A percentile compares a stretch with the other conserved stretches of the same genome.
phyloP scores from a whole-genome alignment of 805 yeast species.

The Yueomyces sinensis region DNA sequence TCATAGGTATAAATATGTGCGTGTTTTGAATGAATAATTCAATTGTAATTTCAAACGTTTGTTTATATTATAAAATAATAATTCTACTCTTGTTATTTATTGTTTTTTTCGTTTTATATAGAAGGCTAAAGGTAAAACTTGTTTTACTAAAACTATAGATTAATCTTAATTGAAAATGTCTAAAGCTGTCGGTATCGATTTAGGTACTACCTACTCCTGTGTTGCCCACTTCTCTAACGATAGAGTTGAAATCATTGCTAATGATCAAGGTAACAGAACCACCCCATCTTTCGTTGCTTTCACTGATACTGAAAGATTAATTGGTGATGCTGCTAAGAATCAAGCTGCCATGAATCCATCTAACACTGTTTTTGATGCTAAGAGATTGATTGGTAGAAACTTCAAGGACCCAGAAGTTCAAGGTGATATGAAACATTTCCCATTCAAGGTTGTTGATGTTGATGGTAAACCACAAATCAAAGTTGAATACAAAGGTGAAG shows the following conservation, averaged over 20 bases:
- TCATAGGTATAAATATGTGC: not conserved
- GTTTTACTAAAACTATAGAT: not conserved
- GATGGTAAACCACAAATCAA: constrained; percentile 78
- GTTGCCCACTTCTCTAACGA: constrained; percentile 81
- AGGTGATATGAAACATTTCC: constrained; percentile 60
- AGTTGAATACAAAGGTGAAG: constrained; percentile 82
- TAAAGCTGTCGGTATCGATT: constrained; percentile 58
- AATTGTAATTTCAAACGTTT: not conserved
- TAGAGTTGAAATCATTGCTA: constrained; percentile 48
- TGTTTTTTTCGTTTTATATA: not conserved
- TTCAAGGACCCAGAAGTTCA: constrained; percentile 47
- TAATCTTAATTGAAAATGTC: constrained; percentile 2
- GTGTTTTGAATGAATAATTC: not conserved
- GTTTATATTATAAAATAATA: not conserved
- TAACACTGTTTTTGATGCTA: constrained; percentile 91
- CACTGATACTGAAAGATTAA: constrained; percentile 88
- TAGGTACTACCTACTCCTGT: constrained; percentile 34
- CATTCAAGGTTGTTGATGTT: constrained; percentile 66
- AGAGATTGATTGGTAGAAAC: constrained; percentile 77
- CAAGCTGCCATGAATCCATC: constrained; percentile 95
- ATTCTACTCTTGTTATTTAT: not conserved
- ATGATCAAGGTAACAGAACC: constrained; percentile 78
- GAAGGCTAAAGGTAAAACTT: not conserved
- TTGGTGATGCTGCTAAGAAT: constrained; percentile 97
- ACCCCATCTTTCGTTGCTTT: constrained; percentile 96